phyloP scores from a whole-genome alignment of 2,329 filamentous ascomycete genomes.

The Sphaerulina musiva region DNA sequence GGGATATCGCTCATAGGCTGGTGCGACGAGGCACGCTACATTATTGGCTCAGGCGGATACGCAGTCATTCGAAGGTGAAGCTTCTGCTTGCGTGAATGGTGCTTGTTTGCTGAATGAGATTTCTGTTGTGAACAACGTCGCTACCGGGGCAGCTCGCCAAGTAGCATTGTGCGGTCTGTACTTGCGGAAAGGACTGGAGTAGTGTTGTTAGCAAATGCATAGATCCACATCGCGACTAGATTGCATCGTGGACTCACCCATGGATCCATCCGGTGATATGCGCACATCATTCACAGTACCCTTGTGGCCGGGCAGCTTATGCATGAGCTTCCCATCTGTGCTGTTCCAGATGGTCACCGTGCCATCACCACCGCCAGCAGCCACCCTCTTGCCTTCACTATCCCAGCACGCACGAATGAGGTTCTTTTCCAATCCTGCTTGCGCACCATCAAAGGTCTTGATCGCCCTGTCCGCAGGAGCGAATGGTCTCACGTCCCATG shows the following conservation, averaged over 20 bases:
- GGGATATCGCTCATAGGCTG: no score
- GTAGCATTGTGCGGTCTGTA: conserved; percentile 33
- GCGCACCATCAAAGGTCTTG: conserved; percentile 86
- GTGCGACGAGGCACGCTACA: no score
- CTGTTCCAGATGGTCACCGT: conserved; percentile 88
- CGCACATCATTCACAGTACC: conserved; percentile 92
- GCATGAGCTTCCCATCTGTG: conserved; percentile 79
- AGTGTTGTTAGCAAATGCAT: conserved; percentile 1
- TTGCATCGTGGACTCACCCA: conserved; percentile 60
- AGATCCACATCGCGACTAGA: not conserved
- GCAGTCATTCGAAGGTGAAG: no score
- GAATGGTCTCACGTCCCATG: conserved; percentile 95
- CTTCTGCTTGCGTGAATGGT: no score
- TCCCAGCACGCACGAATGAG: conserved; percentile 88
- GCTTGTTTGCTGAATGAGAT: no score
- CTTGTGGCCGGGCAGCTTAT: conserved; percentile 92
- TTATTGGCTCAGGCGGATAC: no score
- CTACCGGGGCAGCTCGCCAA: conserved; percentile 30
- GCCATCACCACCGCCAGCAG: conserved; percentile 81
- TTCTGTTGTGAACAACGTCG: not conserved
- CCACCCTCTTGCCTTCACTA: conserved; percentile 74
- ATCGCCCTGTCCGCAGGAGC: conserved; percentile 80
- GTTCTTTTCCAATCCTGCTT: conserved; percentile 82
- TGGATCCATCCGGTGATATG: conserved; percentile 80
- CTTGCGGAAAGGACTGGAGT: conserved; percentile 29